Percentiles rank a stretch among this genome's conserved stretches.
Evolutionary conservation across 1,139 yeast species (phyloP).

Genomic region (Suhomyces wounanorum): DNA sequence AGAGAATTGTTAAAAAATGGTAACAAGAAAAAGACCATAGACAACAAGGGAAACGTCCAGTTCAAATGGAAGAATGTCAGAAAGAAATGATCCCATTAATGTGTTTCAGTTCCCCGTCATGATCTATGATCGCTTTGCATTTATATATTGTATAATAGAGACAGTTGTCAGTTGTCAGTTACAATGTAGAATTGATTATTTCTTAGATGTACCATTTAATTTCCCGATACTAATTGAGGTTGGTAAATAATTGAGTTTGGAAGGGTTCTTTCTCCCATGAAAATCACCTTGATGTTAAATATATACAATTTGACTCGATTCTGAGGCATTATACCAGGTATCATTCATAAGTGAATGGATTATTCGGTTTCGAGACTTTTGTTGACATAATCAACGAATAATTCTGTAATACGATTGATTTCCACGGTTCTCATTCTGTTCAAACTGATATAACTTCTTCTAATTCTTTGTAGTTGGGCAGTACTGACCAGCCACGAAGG

Average conservation of each 20-base stretch:
- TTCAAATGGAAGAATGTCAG: conserved; percentile 89
- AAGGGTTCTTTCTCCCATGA: too few species aligned
- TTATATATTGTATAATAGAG: conserved; percentile 2
- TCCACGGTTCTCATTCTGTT: conserved; percentile 79
- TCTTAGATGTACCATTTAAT: too few species aligned
- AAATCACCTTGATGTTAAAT: too few species aligned
- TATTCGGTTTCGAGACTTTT: conserved; percentile 38
- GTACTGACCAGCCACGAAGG: conserved; percentile 67
- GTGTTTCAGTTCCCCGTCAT: background rate
- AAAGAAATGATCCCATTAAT: conserved; percentile 49
- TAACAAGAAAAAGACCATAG: conserved; percentile 71
- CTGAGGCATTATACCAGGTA: too few species aligned
- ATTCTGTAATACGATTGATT: conserved; percentile 60
- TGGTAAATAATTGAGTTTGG: too few species aligned
- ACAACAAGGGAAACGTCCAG: conserved; percentile 62
- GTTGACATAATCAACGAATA: conserved; percentile 75
- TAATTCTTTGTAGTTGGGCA: conserved; percentile 78
- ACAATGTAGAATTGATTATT: background rate
- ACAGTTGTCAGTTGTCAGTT: background rate
- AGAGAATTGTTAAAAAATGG: conserved; percentile 91
- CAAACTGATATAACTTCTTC: conserved; percentile 78
- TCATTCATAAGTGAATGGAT: background rate
- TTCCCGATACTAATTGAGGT: too few species aligned
- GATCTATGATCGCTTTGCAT: conserved; percentile 1
- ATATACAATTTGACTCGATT: too few species aligned